Evolutionary conservation across 768 basidiomycete genomes (phyloP).

Genomic region (Lentinula guzmanii): DNA sequence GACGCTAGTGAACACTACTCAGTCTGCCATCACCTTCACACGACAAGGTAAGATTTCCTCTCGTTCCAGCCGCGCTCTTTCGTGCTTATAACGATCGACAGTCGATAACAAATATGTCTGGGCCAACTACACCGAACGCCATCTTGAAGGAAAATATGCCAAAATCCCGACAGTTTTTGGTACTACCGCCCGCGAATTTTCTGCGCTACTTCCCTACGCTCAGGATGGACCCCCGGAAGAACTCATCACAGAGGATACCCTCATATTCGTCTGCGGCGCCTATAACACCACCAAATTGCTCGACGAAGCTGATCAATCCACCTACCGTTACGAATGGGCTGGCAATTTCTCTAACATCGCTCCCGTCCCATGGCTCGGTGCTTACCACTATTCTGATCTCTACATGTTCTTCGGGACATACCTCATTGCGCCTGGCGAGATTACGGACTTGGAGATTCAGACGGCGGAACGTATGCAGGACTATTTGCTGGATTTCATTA

Average conservation of each 20-base stretch:
- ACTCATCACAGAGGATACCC: not conserved
- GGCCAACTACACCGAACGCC: conserved; percentile 7
- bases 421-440: conserved; percentile 4
- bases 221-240: conserved; percentile 8
- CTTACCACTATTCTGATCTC: conserved; percentile 14
- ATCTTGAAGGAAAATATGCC: conserved; percentile 3
- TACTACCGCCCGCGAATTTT: conserved; percentile 7
- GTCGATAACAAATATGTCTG: conserved; percentile 8
- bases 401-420: conserved; percentile 16
- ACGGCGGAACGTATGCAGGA: conserved; percentile 13
- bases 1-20: not conserved
- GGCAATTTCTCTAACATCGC: conserved; percentile 8
- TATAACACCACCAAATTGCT: conserved; percentile 5
- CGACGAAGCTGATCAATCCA: conserved; percentile 1
- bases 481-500: conserved; percentile 13
- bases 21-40: conserved; percentile 5
- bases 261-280: conserved; percentile 3
- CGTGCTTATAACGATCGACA: not conserved
- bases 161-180: conserved; percentile 6
- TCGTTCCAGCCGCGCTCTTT: not conserved
- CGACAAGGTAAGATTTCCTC: not conserved
- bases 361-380: conserved; percentile 8
- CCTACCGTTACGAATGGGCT: conserved; percentile 10
- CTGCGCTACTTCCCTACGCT: conserved; percentile 5
- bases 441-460: conserved; percentile 9